Evolutionary conservation across 441 rosid species (phyloP).

Genomic region (Eutrema salsugineum): DNA sequence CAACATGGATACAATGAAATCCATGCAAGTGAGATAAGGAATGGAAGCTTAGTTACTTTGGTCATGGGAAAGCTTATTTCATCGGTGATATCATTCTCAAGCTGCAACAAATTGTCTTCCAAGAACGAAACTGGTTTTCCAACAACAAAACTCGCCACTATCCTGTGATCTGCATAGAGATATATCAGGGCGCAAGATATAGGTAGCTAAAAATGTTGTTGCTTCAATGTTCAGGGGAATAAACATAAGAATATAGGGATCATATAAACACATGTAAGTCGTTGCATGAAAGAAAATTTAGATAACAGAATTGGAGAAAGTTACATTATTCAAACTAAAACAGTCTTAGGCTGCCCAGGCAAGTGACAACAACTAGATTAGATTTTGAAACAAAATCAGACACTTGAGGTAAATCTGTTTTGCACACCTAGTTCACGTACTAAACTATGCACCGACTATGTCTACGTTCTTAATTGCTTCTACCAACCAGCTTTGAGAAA

Average conservation of each 20-base stretch:
- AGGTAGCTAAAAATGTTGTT: background rate
- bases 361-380: background rate
- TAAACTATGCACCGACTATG: background rate
- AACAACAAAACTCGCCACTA: constrained; percentile 70
- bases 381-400: background rate
- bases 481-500: constrained; percentile 7
- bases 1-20: background rate
- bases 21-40: background rate
- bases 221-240: background rate
- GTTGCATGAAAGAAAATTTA: background rate
- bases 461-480: background rate
- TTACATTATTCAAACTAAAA: background rate
- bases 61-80: constrained; percentile 58
- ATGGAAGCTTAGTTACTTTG: constrained; percentile 40
- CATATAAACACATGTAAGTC: background rate
- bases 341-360: background rate
- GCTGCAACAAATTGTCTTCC: constrained; percentile 62
- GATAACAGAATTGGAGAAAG: background rate
- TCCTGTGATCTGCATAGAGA: constrained; percentile 79
- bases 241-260: background rate
- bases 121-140: constrained; percentile 53
- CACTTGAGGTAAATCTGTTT: background rate
- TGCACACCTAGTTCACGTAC: background rate
- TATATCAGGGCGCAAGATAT: too few species aligned
- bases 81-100: constrained; percentile 64